Evolutionary conservation across 2,329 filamentous ascomycete genomes (phyloP).

Genomic region (Colletotrichum graminicola): DNA sequence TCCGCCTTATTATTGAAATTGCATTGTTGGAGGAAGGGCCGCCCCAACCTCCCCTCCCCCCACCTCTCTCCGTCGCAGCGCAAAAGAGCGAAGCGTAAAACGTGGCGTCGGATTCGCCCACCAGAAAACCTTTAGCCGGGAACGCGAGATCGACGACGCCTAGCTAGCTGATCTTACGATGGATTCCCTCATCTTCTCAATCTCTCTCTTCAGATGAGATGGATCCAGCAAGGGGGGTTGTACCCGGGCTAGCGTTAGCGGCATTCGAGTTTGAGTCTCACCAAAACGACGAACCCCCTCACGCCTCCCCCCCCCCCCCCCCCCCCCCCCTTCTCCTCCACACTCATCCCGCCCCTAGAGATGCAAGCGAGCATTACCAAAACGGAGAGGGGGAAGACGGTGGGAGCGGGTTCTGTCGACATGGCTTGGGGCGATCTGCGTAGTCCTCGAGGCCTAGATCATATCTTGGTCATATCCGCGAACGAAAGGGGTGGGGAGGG

Average conservation of each 20-base stretch:
- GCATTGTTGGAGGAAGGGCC: neutral
- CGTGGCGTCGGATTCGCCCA: neutral
- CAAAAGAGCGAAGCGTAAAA: neutral
- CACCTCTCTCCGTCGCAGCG: neutral
- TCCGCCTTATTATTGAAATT: neutral
- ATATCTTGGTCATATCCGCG: neutral
- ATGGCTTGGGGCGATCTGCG: constrained; percentile 14
- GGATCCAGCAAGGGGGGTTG: neutral
- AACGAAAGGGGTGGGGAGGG: neutral
- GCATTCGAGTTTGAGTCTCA: neutral
- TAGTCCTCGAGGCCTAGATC: neutral
- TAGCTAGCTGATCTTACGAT: neutral
- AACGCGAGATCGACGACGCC: neutral
- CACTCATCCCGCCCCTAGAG: neutral
- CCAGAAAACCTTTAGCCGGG: neutral
- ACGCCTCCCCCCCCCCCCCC: too few relatives aligned
- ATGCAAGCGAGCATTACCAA: constrained; percentile 2
- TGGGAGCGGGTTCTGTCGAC: neutral
- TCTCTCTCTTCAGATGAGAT: neutral
- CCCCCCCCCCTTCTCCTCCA: neutral
- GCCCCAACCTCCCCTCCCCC: too few relatives aligned
- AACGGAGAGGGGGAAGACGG: neutral
- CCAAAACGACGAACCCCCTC: constrained; percentile 4
- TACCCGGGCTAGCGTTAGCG: neutral
- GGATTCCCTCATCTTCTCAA: too few relatives aligned